Conservation (phyloP, 352 stramenopile species). For the Phytophthora cryptogea region DNA sequence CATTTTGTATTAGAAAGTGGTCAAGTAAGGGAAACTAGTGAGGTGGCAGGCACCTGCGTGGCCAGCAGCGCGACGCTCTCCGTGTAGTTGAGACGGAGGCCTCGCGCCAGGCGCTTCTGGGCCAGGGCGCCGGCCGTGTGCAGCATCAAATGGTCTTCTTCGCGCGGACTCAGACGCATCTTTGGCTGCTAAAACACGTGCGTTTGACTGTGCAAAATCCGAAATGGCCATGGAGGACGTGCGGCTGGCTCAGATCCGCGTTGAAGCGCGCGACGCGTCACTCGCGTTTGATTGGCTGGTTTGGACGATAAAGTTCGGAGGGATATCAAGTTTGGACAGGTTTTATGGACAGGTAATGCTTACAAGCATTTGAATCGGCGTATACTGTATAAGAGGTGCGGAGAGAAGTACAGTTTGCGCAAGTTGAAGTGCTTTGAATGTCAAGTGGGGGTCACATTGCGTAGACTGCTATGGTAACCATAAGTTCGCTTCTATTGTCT, state of each 20-base stretch:
- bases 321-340: not conserved
- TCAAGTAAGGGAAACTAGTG: not conserved
- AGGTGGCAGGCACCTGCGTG: slow-evolving; percentile 45
- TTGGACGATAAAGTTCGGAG: not conserved
- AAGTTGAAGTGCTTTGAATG: slow-evolving; percentile 22
- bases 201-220: slow-evolving; percentile 14
- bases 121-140: slow-evolving; percentile 91
- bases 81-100: slow-evolving; percentile 93
- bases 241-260: slow-evolving; percentile 2
- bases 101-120: slow-evolving; percentile 94
- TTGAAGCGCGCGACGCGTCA: slow-evolving; percentile 20
- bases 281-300: slow-evolving; percentile 2
- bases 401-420: not conserved
- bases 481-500: slow-evolving; percentile 1
- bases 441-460: no score
- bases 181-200: slow-evolving; percentile 7
- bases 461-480: no score
- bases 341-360: not conserved
- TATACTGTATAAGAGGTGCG: no score
- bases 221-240: slow-evolving; percentile 15
- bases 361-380: no score
- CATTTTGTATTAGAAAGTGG: no score
- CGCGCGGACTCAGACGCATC: slow-evolving; percentile 67
- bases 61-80: slow-evolving; percentile 94
- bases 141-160: slow-evolving; percentile 77